Base-by-base conservation (phyloP, 179 eudicot species). In the Patellifolia procumbens region DNA sequence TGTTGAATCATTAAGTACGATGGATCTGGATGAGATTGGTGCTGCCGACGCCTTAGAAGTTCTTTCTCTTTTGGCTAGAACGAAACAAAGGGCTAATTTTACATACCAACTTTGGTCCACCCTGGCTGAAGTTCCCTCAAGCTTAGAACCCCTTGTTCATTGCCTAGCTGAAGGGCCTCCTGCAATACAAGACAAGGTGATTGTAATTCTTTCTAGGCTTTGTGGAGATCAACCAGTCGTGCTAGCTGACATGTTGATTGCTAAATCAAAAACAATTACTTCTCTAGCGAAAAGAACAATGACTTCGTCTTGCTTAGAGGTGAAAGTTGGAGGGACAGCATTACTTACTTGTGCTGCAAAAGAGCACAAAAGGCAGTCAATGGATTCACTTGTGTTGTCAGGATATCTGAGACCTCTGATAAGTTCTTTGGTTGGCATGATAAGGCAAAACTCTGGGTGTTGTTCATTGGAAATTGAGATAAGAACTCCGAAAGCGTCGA, bases 271-370 rank as follows among this genome's bases (percentile, higher is more conserved):
- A 77, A 70, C 89, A n/a, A 78, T 92, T 59, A 81, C 68, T 79
- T 87, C 89, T 31, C 82, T 92, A 67, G 88, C 88, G 24, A 77
- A 75, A 72, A 90, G 95, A 80, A 86, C 86, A 79, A 79, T 88
- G 74, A 81, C 84, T 46, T 88, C 97, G 5, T 78, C 84, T 63
- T 82, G 80, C 75, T 79, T 89, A 88, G 99, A 80, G 85, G 92
- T 91, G 73, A 89, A 86, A 85, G 83, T 89, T 80, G 98, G 99
- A 77, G 99, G 99, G 61, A 82, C 91, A 64, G 96, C 98, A 32
- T 95, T 94, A 73, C 98, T 96, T 80, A 82, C 88, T 46, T 94
- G 99, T 86, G 91, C 89, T 59, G 90, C 93, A 55, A 89, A 86
- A 86, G 94, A 77, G 79, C 87, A 81, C 67, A 89, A 68, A 71